Conservation (phyloP, 768 basidiomycete species). For the Pisolithus microcarpus region DNA sequence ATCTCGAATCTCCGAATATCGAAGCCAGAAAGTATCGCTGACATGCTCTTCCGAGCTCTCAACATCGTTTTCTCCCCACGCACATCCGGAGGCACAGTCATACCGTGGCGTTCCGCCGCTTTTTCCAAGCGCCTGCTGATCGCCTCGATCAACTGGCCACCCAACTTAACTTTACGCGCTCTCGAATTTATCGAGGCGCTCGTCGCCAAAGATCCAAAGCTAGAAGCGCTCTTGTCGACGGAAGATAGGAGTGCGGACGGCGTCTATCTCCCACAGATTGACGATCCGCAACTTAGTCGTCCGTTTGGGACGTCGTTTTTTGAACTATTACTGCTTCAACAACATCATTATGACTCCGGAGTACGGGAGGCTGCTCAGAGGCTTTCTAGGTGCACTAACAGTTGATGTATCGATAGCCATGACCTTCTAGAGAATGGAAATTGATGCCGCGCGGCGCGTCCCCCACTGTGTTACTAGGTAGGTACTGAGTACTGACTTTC, state of each 20-base stretch:
- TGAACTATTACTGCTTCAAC: slow-evolving; percentile 66
- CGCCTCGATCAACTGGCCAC: slow-evolving; percentile 76
- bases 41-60: slow-evolving; percentile 84
- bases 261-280: slow-evolving; percentile 74
- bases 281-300: slow-evolving; percentile 81
- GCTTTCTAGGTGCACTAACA: slow-evolving; percentile 40
- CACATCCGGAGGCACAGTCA: slow-evolving; percentile 43
- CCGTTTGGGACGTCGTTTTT: slow-evolving; percentile 83
- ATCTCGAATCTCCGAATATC: slow-evolving; percentile 18
- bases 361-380: slow-evolving; percentile 63
- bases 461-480: no score
- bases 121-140: slow-evolving; percentile 32
- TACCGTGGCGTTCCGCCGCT: slow-evolving; percentile 35
- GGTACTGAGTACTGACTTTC: no score
- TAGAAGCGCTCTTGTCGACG: slow-evolving; percentile 79
- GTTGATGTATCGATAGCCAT: slow-evolving; percentile 26
- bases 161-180: slow-evolving; percentile 41
- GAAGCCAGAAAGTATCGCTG: slow-evolving; percentile 37
- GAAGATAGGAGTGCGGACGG: slow-evolving; percentile 84
- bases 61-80: slow-evolving; percentile 75
- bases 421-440: not conserved
- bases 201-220: slow-evolving; percentile 67
- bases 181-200: slow-evolving; percentile 69
- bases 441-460: no score
- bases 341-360: slow-evolving; percentile 55